These are phyloP conservation scores for Epichloe hybrida DNA, from an alignment of 2,329 filamentous ascomycete species.

Conservation along the genomic window DNA sequence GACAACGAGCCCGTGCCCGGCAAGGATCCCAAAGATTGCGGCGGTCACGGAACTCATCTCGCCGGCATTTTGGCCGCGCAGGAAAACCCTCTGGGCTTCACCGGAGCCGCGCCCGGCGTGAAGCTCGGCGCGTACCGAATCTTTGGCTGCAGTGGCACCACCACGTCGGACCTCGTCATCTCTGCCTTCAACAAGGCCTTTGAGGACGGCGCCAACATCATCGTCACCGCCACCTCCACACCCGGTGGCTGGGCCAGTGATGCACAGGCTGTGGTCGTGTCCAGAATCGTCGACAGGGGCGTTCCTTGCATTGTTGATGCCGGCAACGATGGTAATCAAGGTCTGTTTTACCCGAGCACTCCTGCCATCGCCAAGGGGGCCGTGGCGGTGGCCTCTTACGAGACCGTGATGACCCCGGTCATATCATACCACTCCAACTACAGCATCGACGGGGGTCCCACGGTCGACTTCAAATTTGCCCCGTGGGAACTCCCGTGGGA, in stretches of 20 bases:
- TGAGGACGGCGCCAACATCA: conserved; percentile 25
- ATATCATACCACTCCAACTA: conserved; percentile 25
- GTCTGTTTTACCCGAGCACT: conserved; percentile 25
- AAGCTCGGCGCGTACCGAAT: conserved; percentile 26
- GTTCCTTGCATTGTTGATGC: conserved; percentile 27
- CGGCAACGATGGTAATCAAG: conserved; percentile 30
- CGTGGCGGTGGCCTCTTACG: conserved; percentile 30
- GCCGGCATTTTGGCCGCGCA: conserved; percentile 32
- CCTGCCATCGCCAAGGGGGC: conserved; percentile 27
- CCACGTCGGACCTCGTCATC: conserved; percentile 24
- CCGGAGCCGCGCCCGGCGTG: conserved; percentile 25
- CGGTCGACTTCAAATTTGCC: neutral
- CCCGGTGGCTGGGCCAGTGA: conserved; percentile 15
- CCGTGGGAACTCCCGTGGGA: neutral
- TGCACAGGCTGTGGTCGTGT: conserved; percentile 23
- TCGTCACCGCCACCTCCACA: conserved; percentile 17
- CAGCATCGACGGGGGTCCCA: conserved; percentile 13
- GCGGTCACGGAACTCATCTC: conserved; percentile 30
- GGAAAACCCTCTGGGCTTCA: conserved; percentile 21
- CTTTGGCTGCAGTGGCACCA: conserved; percentile 19
- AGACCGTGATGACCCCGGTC: conserved; percentile 25
- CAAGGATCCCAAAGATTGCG: conserved; percentile 24
- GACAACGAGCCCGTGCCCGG: conserved; percentile 19
- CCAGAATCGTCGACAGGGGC: conserved; percentile 27
- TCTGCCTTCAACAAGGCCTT: conserved; percentile 26